Percentiles rank a stretch among this genome's conserved stretches.
These are phyloP conservation scores for Phaffomyces antillensis DNA, from an alignment of 805 yeast species.

Conservation along the genomic window DNA sequence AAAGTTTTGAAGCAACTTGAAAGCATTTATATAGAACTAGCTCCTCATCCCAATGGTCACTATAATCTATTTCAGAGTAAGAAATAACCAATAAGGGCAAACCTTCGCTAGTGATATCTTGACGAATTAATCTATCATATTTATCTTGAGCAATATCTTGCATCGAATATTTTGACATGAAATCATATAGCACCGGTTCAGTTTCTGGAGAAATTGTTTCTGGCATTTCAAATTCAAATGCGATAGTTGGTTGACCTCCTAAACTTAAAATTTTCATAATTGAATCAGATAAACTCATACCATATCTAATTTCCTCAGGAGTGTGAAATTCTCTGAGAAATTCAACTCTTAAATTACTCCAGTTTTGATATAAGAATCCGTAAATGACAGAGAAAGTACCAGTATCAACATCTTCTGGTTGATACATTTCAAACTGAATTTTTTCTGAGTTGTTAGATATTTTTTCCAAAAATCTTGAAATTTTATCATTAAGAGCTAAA, in stretches of 20 bases:
- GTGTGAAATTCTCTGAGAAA: conserved; percentile 13
- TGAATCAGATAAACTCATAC: conserved; percentile 26
- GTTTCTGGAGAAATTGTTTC: conserved; percentile 43
- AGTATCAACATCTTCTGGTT: conserved; percentile 17
- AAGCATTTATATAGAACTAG: conserved; percentile 51
- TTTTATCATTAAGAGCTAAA: conserved; percentile 29
- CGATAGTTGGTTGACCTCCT: conserved; percentile 54
- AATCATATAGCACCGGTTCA: conserved; percentile 54
- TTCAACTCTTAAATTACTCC: conserved; percentile 30
- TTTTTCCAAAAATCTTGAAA: conserved; percentile 34
- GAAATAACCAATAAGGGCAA: conserved; percentile 57
- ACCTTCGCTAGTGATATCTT: conserved; percentile 66
- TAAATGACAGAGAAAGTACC: conserved; percentile 37
- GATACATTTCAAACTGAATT: conserved; percentile 17
- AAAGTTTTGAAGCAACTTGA: conserved; percentile 60
- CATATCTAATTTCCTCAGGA: conserved; percentile 15
- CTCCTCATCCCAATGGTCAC: conserved; percentile 33
- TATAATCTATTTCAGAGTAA: conserved; percentile 28
- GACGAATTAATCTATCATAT: conserved; percentile 44
- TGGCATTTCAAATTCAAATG: conserved; percentile 50
- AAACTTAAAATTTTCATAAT: conserved; percentile 41
- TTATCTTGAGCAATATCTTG: conserved; percentile 39
- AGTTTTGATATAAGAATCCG: conserved; percentile 42
- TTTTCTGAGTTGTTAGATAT: conserved; percentile 23
- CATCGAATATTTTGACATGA: conserved; percentile 60